Conservation (phyloP, 2,329 filamentous ascomycete species). For the Achaetomium macrosporum region DNA sequence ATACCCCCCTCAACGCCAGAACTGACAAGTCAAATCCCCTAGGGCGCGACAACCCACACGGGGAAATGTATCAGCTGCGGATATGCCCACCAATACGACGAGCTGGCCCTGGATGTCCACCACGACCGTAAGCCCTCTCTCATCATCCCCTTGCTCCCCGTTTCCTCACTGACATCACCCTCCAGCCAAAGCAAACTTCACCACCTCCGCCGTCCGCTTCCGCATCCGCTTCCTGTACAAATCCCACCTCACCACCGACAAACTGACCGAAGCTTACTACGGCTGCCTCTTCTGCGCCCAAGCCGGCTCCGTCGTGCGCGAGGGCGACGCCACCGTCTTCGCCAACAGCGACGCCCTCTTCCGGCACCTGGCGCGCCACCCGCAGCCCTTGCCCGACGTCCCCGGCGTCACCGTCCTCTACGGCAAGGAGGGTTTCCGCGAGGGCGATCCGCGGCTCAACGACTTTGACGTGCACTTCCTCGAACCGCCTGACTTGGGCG, state of each 20-base stretch:
- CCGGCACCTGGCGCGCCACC: constrained; percentile 47
- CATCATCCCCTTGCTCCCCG: neutral
- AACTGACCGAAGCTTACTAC: constrained; percentile 48
- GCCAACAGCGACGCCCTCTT: constrained; percentile 49
- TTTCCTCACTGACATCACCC: constrained; percentile 19
- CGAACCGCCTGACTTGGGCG: constrained; percentile 37
- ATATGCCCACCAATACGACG: constrained; percentile 1
- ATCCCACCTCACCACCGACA: constrained; percentile 44
- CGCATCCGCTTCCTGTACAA: constrained; percentile 52
- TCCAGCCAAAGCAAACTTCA: constrained; percentile 41
- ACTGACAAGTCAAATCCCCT: neutral
- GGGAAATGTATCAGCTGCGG: constrained; percentile 1
- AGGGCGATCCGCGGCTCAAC: constrained; percentile 32
- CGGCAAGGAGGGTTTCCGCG: constrained; percentile 35
- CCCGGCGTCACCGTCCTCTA: constrained; percentile 46
- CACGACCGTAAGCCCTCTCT: constrained; percentile 37
- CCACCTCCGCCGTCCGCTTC: constrained; percentile 42
- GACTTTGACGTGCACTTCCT: constrained; percentile 50
- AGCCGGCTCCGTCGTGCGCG: constrained; percentile 43
- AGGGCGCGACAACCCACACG: neutral
- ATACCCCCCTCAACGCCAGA: neutral
- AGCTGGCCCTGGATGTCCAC: constrained; percentile 38
- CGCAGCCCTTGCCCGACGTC: constrained; percentile 46
- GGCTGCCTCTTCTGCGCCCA: constrained; percentile 51
- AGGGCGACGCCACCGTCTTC: constrained; percentile 53